phyloP scores from a whole-genome alignment of 768 basidiomycete genomes.

The Lactifluus hygrophoroides region DNA sequence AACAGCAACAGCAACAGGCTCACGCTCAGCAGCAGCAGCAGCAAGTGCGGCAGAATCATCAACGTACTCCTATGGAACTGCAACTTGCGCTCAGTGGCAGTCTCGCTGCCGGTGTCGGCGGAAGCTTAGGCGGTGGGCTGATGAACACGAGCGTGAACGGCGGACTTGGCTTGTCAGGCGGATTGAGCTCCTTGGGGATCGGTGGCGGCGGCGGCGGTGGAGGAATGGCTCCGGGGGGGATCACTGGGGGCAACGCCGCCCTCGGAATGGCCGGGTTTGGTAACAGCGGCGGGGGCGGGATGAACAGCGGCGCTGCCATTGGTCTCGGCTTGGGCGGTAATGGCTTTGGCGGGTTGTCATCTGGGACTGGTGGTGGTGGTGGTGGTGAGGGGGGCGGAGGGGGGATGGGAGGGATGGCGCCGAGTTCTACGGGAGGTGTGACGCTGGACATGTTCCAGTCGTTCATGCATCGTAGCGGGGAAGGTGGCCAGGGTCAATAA shows the following conservation, averaged over 20 bases:
- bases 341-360: constrained; percentile 1
- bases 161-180: constrained; percentile 2
- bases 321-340: neutral
- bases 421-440: neutral
- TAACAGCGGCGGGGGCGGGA: neutral
- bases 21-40: constrained; percentile 10
- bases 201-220: neutral
- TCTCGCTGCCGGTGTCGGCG: constrained; percentile 5
- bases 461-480: constrained; percentile 17
- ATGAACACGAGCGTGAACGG: constrained; percentile 5
- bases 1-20: constrained; percentile 4
- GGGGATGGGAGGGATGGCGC: neutral
- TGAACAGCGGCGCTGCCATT: neutral
- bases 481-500: constrained; percentile 13
- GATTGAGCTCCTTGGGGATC: neutral
- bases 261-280: neutral
- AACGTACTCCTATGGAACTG: constrained; percentile 10
- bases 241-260: neutral
- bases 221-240: neutral
- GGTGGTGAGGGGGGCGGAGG: neutral
- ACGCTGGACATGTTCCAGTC: constrained; percentile 16
- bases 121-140: constrained; percentile 1
- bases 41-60: constrained; percentile 11
- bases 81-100: constrained; percentile 12
- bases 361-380: neutral